These are phyloP conservation scores for Ceratobasidium sp. DNA, from an alignment of 1,284 basidiomycete species.

Conservation along the genomic window DNA sequence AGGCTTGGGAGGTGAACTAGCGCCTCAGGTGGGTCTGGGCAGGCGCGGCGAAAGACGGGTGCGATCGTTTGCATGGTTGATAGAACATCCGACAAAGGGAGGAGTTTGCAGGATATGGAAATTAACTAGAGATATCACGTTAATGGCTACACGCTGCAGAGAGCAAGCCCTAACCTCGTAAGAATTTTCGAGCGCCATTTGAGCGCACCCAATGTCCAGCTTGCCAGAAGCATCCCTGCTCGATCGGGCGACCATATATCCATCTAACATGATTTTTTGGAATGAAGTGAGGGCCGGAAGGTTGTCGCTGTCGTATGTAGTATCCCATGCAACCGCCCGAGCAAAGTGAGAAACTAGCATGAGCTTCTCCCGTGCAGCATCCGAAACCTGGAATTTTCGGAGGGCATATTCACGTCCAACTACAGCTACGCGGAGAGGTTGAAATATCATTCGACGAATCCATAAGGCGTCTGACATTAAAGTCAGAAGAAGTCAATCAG, in stretches of 20 bases:
- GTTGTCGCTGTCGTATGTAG: background rate
- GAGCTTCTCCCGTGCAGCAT: background rate
- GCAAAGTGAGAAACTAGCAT: conserved; percentile 2
- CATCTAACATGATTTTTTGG: background rate
- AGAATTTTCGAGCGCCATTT: background rate
- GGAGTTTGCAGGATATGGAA: background rate
- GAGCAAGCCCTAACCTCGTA: too few relatives aligned
- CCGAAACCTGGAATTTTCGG: background rate
- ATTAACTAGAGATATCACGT: background rate
- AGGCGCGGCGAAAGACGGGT: background rate
- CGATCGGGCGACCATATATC: background rate
- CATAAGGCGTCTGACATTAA: background rate
- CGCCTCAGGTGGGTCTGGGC: background rate
- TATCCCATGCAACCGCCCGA: background rate
- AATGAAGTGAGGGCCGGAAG: conserved; percentile 1
- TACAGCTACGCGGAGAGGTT: conserved; percentile 2
- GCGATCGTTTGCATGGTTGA: background rate
- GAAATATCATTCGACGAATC: conserved; percentile 10
- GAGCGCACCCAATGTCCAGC: background rate
- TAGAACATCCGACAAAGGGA: background rate
- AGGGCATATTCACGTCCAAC: background rate
- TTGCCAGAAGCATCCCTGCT: background rate
- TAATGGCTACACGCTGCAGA: too few relatives aligned
- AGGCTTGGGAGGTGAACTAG: conserved; percentile 5
- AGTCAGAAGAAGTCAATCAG: background rate